phyloP scores from a whole-genome alignment of 1,139 yeast genomes.

The Yamadazyma sp. region DNA sequence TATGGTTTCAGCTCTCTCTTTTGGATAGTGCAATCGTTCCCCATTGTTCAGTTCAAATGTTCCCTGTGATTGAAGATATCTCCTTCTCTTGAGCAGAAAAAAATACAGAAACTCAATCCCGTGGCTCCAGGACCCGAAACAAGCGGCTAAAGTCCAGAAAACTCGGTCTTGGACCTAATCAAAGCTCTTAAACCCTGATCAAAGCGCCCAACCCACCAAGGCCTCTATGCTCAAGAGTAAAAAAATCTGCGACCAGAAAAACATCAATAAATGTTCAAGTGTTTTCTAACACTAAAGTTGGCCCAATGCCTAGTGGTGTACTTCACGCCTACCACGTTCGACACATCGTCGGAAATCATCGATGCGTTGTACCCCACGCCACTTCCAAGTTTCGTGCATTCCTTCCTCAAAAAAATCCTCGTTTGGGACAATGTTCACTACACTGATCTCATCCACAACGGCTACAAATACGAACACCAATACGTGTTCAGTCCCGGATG shows the following conservation, averaged over 20 bases:
- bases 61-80: too few relatives aligned
- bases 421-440: constrained; percentile 91
- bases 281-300: constrained; percentile 27
- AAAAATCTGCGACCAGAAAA: constrained; percentile 1
- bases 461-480: constrained; percentile 73
- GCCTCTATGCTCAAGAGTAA: too few relatives aligned
- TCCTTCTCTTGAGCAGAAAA: too few relatives aligned
- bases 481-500: constrained; percentile 85
- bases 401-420: constrained; percentile 49
- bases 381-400: constrained; percentile 4
- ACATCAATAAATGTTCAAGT: constrained; percentile 12
- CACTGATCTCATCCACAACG: constrained; percentile 52
- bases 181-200: too few relatives aligned
- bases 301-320: constrained; percentile 31
- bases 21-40: too few relatives aligned
- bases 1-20: too few relatives aligned
- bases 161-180: too few relatives aligned
- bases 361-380: constrained; percentile 9
- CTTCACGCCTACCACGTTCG: constrained; percentile 38
- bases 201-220: too few relatives aligned
- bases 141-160: too few relatives aligned
- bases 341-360: constrained; percentile 38
- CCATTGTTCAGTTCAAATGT: too few relatives aligned
- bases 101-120: too few relatives aligned
- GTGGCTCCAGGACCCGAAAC: too few relatives aligned